Evolutionary conservation across 2,329 filamentous ascomycete species (phyloP).

Genomic region (Monosporascus cannonballus): DNA sequence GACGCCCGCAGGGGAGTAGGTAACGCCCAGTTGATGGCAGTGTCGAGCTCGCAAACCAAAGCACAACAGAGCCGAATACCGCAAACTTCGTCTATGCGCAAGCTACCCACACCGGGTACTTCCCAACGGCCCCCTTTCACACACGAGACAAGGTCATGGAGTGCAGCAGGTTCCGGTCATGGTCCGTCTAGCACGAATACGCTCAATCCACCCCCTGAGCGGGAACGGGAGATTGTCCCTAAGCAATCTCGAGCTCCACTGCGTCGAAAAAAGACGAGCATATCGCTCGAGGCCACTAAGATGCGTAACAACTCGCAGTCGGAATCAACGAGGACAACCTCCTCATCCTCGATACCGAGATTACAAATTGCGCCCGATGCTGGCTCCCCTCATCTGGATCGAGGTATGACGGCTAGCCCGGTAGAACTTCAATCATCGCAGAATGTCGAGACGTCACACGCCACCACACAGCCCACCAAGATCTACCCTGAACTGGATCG

Average conservation of each 20-base stretch:
- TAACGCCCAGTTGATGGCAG: conserved; percentile 7
- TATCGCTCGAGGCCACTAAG: conserved; percentile 32
- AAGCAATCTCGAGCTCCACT: conserved; percentile 37
- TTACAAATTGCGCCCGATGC: conserved; percentile 31
- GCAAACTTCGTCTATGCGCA: conserved; percentile 26
- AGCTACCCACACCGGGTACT: conserved; percentile 7
- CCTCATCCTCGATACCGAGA: conserved; percentile 37
- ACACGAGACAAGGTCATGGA: conserved; percentile 39
- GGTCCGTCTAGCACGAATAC: conserved; percentile 23
- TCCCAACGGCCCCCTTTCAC: conserved; percentile 30
- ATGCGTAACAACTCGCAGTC: conserved; percentile 28
- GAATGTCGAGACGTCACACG: conserved; percentile 33
- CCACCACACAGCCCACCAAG: conserved; percentile 34
- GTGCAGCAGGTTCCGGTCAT: conserved; percentile 28
- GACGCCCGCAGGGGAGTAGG: conserved; percentile 21
- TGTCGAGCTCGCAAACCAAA: conserved; percentile 18
- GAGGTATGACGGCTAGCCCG: conserved; percentile 36
- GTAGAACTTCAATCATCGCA: conserved; percentile 37
- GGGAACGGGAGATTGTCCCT: conserved; percentile 25
- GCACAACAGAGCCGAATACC: conserved; percentile 30
- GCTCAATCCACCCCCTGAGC: conserved; percentile 27
- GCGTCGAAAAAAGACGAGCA: conserved; percentile 43
- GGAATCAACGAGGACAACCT: conserved; percentile 32
- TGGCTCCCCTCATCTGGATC: conserved; percentile 32
- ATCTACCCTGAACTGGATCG: conserved; percentile 58